Evolutionary conservation across 176 grass and related monocot genomes (phyloP).

Genomic region (Secale cereale): DNA sequence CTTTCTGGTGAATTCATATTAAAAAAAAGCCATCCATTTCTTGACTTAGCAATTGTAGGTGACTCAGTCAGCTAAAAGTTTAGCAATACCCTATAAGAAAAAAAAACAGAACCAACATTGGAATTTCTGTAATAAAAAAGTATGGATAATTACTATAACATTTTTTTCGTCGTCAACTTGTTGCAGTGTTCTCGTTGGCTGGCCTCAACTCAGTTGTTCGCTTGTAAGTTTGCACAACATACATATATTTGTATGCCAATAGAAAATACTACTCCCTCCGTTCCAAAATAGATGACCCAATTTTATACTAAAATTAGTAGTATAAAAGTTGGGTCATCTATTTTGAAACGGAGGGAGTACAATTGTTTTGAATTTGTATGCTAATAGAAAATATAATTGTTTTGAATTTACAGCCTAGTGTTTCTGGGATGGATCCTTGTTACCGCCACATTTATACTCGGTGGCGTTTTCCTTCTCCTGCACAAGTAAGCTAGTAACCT

Average conservation of each 20-base stretch:
- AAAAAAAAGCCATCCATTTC: not conserved
- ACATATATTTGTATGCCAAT: not conserved
- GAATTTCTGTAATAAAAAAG: not conserved
- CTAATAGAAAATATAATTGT: not conserved
- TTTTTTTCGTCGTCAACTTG: not conserved
- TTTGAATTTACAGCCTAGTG: constrained; percentile 37
- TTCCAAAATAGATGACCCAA: too few relatives aligned
- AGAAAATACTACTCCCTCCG: too few relatives aligned
- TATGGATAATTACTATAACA: not conserved
- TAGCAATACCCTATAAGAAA: not conserved
- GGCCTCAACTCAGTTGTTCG: constrained; percentile 48
- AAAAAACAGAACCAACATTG: not conserved
- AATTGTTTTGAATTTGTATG: too few relatives aligned
- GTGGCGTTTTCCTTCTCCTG: constrained; percentile 60
- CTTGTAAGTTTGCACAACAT: constrained; percentile 45
- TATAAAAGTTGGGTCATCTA: too few relatives aligned
- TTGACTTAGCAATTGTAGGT: not conserved
- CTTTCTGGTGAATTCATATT: too few relatives aligned
- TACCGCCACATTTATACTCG: constrained; percentile 47
- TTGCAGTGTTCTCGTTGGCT: constrained; percentile 62
- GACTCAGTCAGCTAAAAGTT: not conserved
- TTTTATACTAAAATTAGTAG: too few relatives aligned
- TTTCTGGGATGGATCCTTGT: constrained; percentile 69
- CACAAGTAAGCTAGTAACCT: constrained; percentile 46
- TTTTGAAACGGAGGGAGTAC: too few relatives aligned